Percentiles rank a stretch among this genome's conserved stretches.
phyloP scores from a whole-genome alignment of 163 green algal genomes.

The Coccomyxa subellipsoidea region DNA sequence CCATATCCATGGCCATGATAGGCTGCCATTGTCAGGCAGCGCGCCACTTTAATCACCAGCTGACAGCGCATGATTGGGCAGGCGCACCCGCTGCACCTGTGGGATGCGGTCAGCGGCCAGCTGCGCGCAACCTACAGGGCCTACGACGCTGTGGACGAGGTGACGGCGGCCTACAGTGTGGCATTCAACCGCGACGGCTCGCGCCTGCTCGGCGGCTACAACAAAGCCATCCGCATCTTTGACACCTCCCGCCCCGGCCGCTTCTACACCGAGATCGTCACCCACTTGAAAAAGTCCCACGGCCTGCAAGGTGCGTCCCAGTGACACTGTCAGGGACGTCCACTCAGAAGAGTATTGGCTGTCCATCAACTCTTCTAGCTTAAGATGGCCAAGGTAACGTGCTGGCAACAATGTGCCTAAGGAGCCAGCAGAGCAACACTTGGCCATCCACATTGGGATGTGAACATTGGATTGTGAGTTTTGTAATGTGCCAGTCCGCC shows the following conservation, averaged over 20 bases:
- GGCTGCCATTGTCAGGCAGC: too few species aligned
- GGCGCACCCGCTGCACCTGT: constrained; percentile 57
- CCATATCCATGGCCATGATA: too few species aligned
- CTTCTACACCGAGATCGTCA: constrained; percentile 50
- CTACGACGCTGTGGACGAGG: constrained; percentile 83
- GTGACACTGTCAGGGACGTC: too few species aligned
- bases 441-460: too few species aligned
- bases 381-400: too few species aligned
- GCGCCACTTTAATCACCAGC: too few species aligned
- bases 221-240: constrained; percentile 62
- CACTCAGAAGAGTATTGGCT: too few species aligned
- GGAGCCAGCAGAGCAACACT: too few species aligned
- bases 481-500: too few species aligned
- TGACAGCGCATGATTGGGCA: neutral
- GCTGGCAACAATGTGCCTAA: too few species aligned
- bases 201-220: constrained; percentile 56
- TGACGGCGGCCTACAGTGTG: constrained; percentile 72
- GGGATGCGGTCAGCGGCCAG: constrained; percentile 51
- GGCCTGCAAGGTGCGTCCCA: constrained; percentile 33
- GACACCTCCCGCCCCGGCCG: constrained; percentile 66
- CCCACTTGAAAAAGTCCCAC: constrained; percentile 25
- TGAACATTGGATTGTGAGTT: too few species aligned
- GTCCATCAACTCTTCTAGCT: too few species aligned
- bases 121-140: constrained; percentile 75
- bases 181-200: constrained; percentile 67